Base-by-base conservation (phyloP, 768 basidiomycete genomes). In the Mycena capillaripes region DNA sequence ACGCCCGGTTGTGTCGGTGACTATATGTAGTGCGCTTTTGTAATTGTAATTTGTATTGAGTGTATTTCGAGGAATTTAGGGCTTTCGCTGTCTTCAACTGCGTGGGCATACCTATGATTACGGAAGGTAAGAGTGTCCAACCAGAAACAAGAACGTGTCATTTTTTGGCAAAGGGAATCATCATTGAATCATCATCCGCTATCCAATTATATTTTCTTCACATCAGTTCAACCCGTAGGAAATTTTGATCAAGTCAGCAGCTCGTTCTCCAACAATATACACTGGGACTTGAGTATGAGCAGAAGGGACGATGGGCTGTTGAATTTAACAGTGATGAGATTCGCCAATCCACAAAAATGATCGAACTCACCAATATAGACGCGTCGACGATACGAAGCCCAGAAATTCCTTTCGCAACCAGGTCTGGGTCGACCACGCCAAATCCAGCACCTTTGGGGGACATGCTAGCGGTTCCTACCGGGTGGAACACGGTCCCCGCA, bases 341-440 rank as follows among this genome's bases (percentile, higher is more conserved):
- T 27, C 7, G 4, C 9, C 10, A 57, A 40, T 4, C 7, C 32
- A 23, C 27, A 11, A 27, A 17, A 36, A 12, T 12, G 16, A 11
- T 46, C 14, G 11, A 38, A 40, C 69, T 52, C 48, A 65, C 69
- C 69, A 83, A 72, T 21, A 83, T 75, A 11, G 80, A 80, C 4
- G 81, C 79, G 70, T 84, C 82, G 17, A 81, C 77, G 29, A 84
- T 75, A 3, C 83, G 77, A n/a, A 84, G 61, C 7, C 79, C 81
- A 2, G 50, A 36, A 8, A 75, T 73, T 5, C 80, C 79, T 62
- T 82, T 81, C 3, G 82, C 79, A 2, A 67, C 38, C 3, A 84
- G 66, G 23, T 78, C 67, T 8, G 80, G 73, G 63, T 81, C 77
- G 7, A 82, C 77, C n/a, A 82, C 81, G 12, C 81, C 81, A 42